Conservation (phyloP, 495 filamentous ascomycete species). For the Podospora sp. region DNA sequence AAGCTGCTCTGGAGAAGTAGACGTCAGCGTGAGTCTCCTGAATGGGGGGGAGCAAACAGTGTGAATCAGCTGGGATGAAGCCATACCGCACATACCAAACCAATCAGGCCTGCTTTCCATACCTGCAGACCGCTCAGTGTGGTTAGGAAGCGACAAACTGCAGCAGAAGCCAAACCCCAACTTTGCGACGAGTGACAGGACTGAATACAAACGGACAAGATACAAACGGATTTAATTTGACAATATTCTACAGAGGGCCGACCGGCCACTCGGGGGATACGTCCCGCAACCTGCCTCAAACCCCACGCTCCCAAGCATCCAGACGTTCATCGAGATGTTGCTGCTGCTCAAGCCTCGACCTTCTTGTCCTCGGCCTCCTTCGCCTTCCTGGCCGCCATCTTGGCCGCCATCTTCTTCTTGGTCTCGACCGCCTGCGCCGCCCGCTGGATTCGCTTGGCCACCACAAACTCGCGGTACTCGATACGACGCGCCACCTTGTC, state of each 20-base stretch:
- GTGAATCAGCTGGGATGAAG: too few species aligned
- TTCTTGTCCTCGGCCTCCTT: slow-evolving; percentile 11
- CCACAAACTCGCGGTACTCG: slow-evolving; percentile 25
- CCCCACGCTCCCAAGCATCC: background rate
- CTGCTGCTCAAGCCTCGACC: slow-evolving; percentile 12
- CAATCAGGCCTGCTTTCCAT: too few species aligned
- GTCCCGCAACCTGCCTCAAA: background rate
- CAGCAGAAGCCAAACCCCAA: too few species aligned
- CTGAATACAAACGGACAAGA: background rate
- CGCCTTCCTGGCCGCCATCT: slow-evolving; percentile 15
- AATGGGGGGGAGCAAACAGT: too few species aligned
- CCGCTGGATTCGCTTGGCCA: slow-evolving; percentile 24
- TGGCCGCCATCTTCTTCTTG: background rate
- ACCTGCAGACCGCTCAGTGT: too few species aligned
- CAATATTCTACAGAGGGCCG: slow-evolving; percentile 14
- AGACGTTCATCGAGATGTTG: background rate
- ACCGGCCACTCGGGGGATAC: background rate
- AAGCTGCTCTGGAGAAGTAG: too few species aligned
- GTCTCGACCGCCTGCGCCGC: slow-evolving; percentile 17
- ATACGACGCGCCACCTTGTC: slow-evolving; percentile 30
- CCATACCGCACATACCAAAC: too few species aligned
- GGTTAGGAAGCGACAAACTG: too few species aligned
- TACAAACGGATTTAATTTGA: slow-evolving; percentile 9
- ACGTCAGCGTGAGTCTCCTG: too few species aligned
- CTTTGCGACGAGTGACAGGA: too few species aligned